Base-by-base conservation (phyloP, 257 asterid genomes). In the Jasminum sambac region DNA sequence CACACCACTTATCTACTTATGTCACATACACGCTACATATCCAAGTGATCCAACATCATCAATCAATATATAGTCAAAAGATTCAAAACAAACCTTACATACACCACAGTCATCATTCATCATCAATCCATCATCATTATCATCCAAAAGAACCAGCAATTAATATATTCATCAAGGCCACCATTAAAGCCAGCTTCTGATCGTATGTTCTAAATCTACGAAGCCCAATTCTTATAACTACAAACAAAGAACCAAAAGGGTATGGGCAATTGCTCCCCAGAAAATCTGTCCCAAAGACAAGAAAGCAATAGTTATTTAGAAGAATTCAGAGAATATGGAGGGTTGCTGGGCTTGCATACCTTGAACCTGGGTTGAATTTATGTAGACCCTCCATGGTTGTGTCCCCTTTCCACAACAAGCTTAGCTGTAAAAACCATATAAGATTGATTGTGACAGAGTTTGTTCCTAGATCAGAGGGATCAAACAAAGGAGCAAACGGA, bases 361-460 rank as follows among this genome's bases (percentile, higher is more conserved):
- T 87, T 93, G 98, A 93, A 90, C 89, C 85, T 87, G 91, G 85
- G 78, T 84, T 80, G 81, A 85, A 74, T 77, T 63, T 74, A 63
- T 81, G 92, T 86, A 96, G 90, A 80, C 92, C 93, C 83, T 84
- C 84, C 93, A 87, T 85, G 81, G 83, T 52, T 88, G 87, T 81
- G 84, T 77, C 92, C 77, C 77, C 73, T 82, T 82, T 76, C 83
- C 77, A 80, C 91, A 74, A 86, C 91, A 90, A 66, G 73, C 84
- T 89, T 86, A 93, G 96, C 96, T 87, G 96, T 85, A 83, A 86
- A 77, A 90, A 86, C 85, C 90, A 82, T 84, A 74, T 67, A 80
- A 85, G 92, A 88, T 81, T 80, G 96, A 86, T 82, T 76, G 90
- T 82, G 96, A 79, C 97, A 93, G 98, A 87, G 82, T 81, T 93